phyloP scores from a whole-genome alignment of 2,329 filamentous ascomycete genomes.

The Coccinonectria pachysandricola region DNA sequence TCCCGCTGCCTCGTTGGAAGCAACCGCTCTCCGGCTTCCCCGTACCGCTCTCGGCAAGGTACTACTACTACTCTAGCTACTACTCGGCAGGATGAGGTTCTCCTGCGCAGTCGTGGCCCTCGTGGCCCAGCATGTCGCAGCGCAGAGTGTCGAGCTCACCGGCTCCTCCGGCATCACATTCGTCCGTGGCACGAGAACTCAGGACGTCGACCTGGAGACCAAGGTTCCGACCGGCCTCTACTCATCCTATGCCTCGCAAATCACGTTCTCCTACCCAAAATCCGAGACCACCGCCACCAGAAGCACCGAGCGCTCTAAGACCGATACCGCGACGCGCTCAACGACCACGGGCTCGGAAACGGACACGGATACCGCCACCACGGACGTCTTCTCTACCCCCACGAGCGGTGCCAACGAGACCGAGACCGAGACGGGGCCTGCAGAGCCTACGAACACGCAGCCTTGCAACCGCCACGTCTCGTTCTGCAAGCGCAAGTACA shows the following conservation, averaged over 20 bases:
- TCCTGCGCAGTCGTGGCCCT: slow-evolving; percentile 11
- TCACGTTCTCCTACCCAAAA: slow-evolving; percentile 8
- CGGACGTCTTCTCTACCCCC: slow-evolving; percentile 28
- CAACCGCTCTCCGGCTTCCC: too few relatives aligned
- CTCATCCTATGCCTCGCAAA: slow-evolving; percentile 16
- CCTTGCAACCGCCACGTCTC: slow-evolving; percentile 73
- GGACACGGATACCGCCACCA: slow-evolving; percentile 35
- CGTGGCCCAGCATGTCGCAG: slow-evolving; percentile 14
- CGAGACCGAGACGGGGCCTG: slow-evolving; percentile 23
- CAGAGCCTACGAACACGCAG: slow-evolving; percentile 55
- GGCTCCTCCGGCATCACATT: slow-evolving; percentile 27
- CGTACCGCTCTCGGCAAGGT: too few relatives aligned
- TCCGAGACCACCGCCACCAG: slow-evolving; percentile 7
- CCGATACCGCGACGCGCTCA: too few relatives aligned
- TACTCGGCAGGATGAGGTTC: slow-evolving; percentile 19
- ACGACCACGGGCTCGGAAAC: too few relatives aligned
- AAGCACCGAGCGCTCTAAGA: too few relatives aligned
- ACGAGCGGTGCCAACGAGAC: slow-evolving; percentile 28
- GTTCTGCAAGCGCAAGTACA: slow-evolving; percentile 66
- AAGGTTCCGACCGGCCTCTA: slow-evolving; percentile 21
- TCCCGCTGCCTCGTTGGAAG: too few relatives aligned
- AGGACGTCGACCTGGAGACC: slow-evolving; percentile 25
- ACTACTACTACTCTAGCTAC: too few relatives aligned
- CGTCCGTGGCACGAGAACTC: slow-evolving; percentile 27
- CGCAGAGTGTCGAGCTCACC: slow-evolving; percentile 21